Percentiles rank a stretch among this genome's conserved stretches.
Conservation (phyloP, 768 basidiomycete genomes). For the Dioszegia aurantiaca region DNA sequence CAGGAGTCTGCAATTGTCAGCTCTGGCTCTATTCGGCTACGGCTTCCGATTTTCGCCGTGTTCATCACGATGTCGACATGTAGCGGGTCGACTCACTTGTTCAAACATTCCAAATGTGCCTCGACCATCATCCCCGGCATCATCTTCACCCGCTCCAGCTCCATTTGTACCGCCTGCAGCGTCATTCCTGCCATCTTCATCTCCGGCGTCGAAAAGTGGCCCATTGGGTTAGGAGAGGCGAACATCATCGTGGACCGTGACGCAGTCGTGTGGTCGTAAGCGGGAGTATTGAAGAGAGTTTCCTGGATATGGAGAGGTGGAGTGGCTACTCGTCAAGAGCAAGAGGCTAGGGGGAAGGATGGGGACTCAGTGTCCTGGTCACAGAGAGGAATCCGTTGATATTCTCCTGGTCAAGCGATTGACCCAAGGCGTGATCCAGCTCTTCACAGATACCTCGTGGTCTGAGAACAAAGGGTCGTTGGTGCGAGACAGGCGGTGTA, state of each 20-base stretch:
- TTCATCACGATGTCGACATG: too few relatives aligned
- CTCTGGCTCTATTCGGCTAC: not conserved
- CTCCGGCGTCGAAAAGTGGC: constrained; percentile 37
- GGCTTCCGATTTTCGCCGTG: not conserved
- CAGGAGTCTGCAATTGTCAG: constrained; percentile 28
- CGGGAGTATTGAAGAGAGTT: not conserved
- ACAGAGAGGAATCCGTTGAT: too few relatives aligned
- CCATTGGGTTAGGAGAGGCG: constrained; percentile 39
- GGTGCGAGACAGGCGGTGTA: not conserved
- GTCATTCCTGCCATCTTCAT: constrained; percentile 43
- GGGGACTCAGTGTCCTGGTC: not conserved
- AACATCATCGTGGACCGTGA: constrained; percentile 41
- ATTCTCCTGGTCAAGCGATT: too few relatives aligned
- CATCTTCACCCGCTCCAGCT: constrained; percentile 38
- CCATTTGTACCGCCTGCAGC: constrained; percentile 32
- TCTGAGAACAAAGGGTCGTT: not conserved
- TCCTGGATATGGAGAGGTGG: not conserved
- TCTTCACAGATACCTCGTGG: too few relatives aligned
- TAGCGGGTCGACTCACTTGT: constrained; percentile 33
- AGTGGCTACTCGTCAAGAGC: not conserved
- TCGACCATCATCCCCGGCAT: constrained; percentile 33
- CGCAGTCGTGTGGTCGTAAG: too few relatives aligned
- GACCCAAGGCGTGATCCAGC: too few relatives aligned
- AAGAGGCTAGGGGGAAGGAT: not conserved
- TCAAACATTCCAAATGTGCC: constrained; percentile 38